phyloP scores from a whole-genome alignment of 1,139 yeast genomes.

The Lodderomyces pseudojiufengensis region DNA sequence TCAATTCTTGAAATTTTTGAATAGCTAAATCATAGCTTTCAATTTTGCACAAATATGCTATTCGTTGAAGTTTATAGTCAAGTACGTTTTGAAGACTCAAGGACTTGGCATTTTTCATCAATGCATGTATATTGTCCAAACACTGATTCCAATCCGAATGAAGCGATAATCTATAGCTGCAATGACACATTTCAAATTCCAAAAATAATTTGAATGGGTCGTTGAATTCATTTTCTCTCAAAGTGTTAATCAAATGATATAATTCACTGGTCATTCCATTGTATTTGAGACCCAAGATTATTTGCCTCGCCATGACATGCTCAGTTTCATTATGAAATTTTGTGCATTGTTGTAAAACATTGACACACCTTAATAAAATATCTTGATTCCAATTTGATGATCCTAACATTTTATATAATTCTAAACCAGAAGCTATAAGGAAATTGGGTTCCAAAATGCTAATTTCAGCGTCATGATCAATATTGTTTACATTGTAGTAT shows the following conservation, averaged over 20 bases:
- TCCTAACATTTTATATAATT: constrained; percentile 18
- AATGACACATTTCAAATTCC: constrained; percentile 16
- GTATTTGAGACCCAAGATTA: constrained; percentile 34
- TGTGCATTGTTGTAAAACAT: constrained; percentile 7
- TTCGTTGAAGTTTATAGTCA: constrained; percentile 30
- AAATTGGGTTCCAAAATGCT: constrained; percentile 1
- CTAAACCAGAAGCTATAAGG: constrained; percentile 20
- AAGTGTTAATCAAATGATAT: constrained; percentile 18
- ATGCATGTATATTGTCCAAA: constrained; percentile 7
- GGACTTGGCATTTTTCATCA: constrained; percentile 14
- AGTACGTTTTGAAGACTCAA: constrained; percentile 16
- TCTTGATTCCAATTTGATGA: constrained; percentile 20
- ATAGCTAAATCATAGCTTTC: constrained; percentile 17
- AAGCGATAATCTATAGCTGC: constrained; percentile 12
- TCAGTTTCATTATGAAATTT: constrained; percentile 19
- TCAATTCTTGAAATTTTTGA: constrained; percentile 17
- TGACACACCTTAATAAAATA: constrained; percentile 14
- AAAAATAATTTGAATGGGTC: constrained; percentile 11
- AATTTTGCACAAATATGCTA: constrained; percentile 20
- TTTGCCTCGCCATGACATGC: constrained; percentile 23
- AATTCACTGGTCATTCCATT: constrained; percentile 31
- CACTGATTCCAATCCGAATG: constrained; percentile 14
- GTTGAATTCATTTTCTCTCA: constrained; percentile 10
- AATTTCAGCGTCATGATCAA: no score
- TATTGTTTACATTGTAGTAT: no score